Evolutionary conservation across 257 asterid genomes (phyloP).

Genomic region (Capsicum pubescens): DNA sequence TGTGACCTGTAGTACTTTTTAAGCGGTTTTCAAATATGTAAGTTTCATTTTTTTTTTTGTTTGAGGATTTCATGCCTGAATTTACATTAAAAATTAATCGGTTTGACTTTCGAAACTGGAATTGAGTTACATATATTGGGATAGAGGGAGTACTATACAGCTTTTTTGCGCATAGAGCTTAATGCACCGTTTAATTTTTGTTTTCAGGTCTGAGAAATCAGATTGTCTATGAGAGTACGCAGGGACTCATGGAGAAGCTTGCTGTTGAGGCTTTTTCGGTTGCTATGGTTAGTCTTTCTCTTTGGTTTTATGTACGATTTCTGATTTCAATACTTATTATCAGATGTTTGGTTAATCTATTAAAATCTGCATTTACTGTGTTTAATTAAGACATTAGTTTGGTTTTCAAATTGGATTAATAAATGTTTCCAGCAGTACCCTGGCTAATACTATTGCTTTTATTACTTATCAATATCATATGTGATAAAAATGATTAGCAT

Average conservation of each 20-base stretch:
- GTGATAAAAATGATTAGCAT: not conserved
- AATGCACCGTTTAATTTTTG: not conserved
- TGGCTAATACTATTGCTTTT: not conserved
- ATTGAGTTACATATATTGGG: no score
- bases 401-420: not conserved
- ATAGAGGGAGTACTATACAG: not conserved
- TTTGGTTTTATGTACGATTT: not conserved
- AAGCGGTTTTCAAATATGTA: no score
- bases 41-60: no score
- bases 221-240: conserved; percentile 55
- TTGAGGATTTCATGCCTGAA: no score
- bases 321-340: not conserved
- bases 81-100: no score
- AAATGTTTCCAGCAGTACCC: not conserved
- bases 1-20: no score
- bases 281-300: conserved; percentile 70
- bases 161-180: not conserved
- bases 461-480: not conserved
- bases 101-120: no score
- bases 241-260: conserved; percentile 53
- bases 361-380: not conserved
- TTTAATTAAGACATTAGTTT: not conserved
- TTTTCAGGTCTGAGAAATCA: conserved; percentile 55
- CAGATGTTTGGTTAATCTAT: not conserved
- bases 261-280: conserved; percentile 79